These are phyloP conservation scores for Rhododendron henanense DNA, from an alignment of 148 eudicot species.

Conservation along the genomic window DNA sequence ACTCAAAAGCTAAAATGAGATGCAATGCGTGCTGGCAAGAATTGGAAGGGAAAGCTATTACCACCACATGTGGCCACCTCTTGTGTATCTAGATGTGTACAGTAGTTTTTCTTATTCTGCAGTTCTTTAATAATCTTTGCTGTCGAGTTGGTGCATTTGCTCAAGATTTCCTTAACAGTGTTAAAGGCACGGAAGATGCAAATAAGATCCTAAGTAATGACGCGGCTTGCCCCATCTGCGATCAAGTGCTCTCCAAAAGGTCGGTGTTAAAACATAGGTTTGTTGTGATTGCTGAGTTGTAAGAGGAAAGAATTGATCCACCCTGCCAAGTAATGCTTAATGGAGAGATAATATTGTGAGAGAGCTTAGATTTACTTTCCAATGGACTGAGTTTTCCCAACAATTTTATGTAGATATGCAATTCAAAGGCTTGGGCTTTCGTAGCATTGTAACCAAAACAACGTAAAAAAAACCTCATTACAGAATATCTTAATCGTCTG, in stretches of 20 bases:
- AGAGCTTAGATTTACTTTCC: neutral
- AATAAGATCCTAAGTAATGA: slow-evolving; percentile 72
- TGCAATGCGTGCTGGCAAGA: slow-evolving; percentile 98
- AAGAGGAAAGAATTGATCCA: neutral
- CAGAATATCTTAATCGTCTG: neutral
- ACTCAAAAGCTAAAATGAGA: slow-evolving; percentile 59
- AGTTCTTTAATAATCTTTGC: neutral
- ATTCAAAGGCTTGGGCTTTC: neutral
- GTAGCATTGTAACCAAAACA: neutral
- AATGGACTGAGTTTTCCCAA: neutral
- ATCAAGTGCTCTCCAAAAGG: slow-evolving; percentile 94
- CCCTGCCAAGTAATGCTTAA: neutral
- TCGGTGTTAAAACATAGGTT: slow-evolving; percentile 12
- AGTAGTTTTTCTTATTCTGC: neutral
- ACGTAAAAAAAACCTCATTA: neutral
- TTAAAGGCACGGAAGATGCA: slow-evolving; percentile 80
- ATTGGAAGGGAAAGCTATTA: slow-evolving; percentile 80
- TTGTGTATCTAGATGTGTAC: slow-evolving; percentile 59
- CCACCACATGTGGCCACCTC: slow-evolving; percentile 89
- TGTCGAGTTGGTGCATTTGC: neutral
- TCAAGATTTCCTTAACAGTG: slow-evolving; percentile 38
- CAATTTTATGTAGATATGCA: neutral
- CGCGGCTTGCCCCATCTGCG: slow-evolving; percentile 91
- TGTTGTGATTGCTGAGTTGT: neutral
- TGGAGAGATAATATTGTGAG: neutral